Conservation (phyloP, 139 green algal species). For the Chlorella sp. region DNA sequence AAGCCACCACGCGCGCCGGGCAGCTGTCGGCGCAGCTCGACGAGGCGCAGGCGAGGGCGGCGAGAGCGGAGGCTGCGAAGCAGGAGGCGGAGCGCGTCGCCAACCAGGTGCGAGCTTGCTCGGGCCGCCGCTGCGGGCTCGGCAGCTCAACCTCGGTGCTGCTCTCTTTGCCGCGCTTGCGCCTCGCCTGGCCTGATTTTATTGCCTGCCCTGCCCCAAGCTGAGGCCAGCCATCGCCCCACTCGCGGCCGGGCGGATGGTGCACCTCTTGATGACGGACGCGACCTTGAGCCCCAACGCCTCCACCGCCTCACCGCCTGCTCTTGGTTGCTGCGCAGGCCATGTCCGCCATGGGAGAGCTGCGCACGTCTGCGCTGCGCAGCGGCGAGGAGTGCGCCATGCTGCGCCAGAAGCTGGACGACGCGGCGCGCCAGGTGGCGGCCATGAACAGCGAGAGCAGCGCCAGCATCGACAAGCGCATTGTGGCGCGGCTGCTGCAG, state of each 20-base stretch:
- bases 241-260: too few species aligned
- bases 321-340: too few species aligned
- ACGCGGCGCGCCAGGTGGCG: constrained; percentile 10
- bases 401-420: constrained; percentile 42
- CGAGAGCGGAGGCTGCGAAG: constrained; percentile 9
- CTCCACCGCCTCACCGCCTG: too few species aligned
- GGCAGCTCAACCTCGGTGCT: too few species aligned
- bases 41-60: constrained; percentile 12
- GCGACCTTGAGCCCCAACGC: too few species aligned
- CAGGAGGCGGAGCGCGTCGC: constrained; percentile 6
- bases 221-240: too few species aligned
- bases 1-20: neutral
- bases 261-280: too few species aligned
- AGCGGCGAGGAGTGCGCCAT: constrained; percentile 45
- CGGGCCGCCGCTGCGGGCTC: too few species aligned
- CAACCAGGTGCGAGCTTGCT: neutral
- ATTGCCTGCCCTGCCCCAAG: too few species aligned
- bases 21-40: constrained; percentile 21
- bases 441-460: constrained; percentile 31
- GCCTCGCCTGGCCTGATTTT: too few species aligned
- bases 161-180: too few species aligned
- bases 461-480: constrained; percentile 45
- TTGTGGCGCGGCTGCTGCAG: constrained; percentile 59
- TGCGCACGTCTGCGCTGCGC: neutral
- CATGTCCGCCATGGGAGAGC: neutral